Conservation (phyloP, 73 alveolate species). For the Paramecium sexaurelia region DNA sequence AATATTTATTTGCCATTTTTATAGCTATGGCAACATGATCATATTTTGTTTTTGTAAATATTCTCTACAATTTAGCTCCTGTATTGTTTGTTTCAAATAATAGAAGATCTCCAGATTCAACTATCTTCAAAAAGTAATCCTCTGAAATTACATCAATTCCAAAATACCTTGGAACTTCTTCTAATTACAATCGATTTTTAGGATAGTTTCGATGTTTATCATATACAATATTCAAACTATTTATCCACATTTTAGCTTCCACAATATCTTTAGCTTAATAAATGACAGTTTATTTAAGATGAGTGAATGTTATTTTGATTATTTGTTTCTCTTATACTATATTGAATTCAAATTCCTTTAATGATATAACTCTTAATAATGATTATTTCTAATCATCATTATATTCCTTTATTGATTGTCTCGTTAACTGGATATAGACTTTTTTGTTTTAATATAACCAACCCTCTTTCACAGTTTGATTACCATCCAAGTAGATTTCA, state of each 20-base stretch:
- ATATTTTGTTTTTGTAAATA: slow-evolving; percentile 45
- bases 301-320: not conserved
- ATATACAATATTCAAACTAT: not conserved
- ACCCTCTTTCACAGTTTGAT: slow-evolving; percentile 1
- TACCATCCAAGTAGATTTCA: not conserved
- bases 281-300: not conserved
- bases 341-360: slow-evolving; percentile 1
- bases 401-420: not conserved
- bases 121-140: slow-evolving; percentile 40
- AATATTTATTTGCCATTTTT: not conserved
- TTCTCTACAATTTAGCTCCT: slow-evolving; percentile 60
- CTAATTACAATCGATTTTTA: not conserved
- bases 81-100: slow-evolving; percentile 59
- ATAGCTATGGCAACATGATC: slow-evolving; percentile 69
- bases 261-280: slow-evolving; percentile 28
- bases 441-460: not conserved
- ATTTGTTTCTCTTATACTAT: not conserved
- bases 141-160: slow-evolving; percentile 56
- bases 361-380: not conserved
- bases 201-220: not conserved
- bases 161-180: not conserved
- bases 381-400: not conserved
- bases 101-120: slow-evolving; percentile 65
- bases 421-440: not conserved
- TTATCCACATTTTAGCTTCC: slow-evolving; percentile 36